phyloP scores from a whole-genome alignment of 169 alveolate genomes.

The Toxoplasma gondii region DNA sequence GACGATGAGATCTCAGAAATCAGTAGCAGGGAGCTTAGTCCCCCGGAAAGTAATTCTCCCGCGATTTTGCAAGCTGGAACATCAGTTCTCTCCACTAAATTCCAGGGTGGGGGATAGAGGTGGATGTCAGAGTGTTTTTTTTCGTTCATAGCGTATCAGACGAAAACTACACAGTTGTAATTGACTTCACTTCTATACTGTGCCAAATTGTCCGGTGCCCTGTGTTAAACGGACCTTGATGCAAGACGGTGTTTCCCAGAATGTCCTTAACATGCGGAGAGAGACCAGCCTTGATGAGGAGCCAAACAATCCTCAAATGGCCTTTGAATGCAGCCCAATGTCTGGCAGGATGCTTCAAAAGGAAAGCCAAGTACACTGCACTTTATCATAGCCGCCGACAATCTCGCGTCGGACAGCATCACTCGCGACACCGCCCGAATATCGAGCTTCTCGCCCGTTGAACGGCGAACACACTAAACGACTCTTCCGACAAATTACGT shows the following conservation, averaged over 20 bases:
- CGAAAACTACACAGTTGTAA: no score
- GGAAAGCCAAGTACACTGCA: neutral
- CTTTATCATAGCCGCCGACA: neutral
- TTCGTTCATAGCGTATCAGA: no score
- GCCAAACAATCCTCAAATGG: conserved; percentile 39
- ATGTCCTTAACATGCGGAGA: conserved; percentile 33
- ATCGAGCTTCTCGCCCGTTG: neutral
- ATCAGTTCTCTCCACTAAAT: no score
- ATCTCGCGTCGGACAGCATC: neutral
- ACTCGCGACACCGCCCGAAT: neutral
- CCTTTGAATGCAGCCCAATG: conserved; percentile 71
- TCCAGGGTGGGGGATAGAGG: no score
- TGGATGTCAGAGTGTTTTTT: no score
- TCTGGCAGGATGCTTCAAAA: conserved; percentile 33
- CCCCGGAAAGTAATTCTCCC: no score
- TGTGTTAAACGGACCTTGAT: conserved; percentile 35
- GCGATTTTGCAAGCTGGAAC: no score
- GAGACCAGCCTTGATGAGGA: conserved; percentile 56
- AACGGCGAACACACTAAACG: no score
- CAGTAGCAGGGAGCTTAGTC: no score
- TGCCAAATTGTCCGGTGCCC: neutral
- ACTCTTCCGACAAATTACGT: no score
- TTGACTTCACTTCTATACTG: neutral
- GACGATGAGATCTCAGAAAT: no score
- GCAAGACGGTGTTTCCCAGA: conserved; percentile 65